Conservation (phyloP, 2,329 filamentous ascomycete species). For the Leptographium galeiforme region DNA sequence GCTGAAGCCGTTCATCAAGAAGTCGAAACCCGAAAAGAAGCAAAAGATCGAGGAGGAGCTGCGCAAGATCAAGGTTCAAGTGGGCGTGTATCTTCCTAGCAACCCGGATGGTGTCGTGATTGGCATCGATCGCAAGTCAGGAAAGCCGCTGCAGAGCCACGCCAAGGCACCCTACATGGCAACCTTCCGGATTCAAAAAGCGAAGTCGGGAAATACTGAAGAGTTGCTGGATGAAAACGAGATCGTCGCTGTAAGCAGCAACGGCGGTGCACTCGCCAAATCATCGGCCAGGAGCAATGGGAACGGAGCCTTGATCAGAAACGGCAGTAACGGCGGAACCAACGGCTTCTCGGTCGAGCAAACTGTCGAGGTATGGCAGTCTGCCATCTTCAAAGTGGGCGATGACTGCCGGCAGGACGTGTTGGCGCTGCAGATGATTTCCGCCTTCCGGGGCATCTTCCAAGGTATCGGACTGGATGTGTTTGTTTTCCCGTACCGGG, state of each 20-base stretch:
- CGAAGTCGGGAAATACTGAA: conserved; percentile 27
- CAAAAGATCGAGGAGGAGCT: conserved; percentile 98
- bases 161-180: conserved; percentile 99
- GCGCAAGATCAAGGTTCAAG: conserved; percentile 91
- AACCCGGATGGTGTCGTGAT: conserved; percentile 96
- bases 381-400: conserved; percentile 98
- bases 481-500: conserved; percentile 92
- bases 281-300: conserved; percentile 17
- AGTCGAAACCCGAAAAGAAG: conserved; percentile 90
- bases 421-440: conserved; percentile 92
- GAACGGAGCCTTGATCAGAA: conserved; percentile 9
- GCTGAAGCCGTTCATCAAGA: conserved; percentile 83
- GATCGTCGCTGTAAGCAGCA: neutral
- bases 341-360: conserved; percentile 16
- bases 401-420: conserved; percentile 98
- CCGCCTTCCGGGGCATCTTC: conserved; percentile 94
- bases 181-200: conserved; percentile 91
- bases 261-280: conserved; percentile 4
- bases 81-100: conserved; percentile 91
- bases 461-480: conserved; percentile 89
- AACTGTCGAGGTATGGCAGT: conserved; percentile 93
- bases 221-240: conserved; percentile 17
- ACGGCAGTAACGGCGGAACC: neutral
- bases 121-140: conserved; percentile 94
- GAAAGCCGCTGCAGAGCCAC: conserved; percentile 93